Evolutionary conservation across 805 yeast genomes (phyloP).

Genomic region (Wickerhamiella spandovensis): DNA sequence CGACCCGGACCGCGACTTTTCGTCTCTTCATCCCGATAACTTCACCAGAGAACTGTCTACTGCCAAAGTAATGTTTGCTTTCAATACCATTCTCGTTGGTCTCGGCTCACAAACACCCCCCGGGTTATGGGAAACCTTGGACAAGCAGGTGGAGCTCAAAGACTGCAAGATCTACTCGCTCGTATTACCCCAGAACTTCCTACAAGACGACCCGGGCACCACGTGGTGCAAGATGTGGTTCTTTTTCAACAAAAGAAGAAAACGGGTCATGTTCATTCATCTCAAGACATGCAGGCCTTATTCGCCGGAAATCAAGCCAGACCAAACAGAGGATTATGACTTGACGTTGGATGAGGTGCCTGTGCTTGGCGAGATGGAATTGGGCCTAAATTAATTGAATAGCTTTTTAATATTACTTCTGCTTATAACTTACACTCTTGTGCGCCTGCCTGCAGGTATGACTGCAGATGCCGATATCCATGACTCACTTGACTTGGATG

Average conservation of each 20-base stretch:
- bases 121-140: slow-evolving; percentile 82
- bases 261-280: slow-evolving; percentile 79
- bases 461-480: neutral
- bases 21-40: slow-evolving; percentile 68
- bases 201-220: slow-evolving; percentile 41
- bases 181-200: slow-evolving; percentile 40
- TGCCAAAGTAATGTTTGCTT: slow-evolving; percentile 35
- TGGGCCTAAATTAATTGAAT: neutral
- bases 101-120: slow-evolving; percentile 35
- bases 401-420: neutral
- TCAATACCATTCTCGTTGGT: slow-evolving; percentile 65
- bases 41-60: slow-evolving; percentile 39
- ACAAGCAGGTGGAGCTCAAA: slow-evolving; percentile 68
- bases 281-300: slow-evolving; percentile 31
- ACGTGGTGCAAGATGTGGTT: slow-evolving; percentile 81
- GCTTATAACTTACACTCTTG: neutral
- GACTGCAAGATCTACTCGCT: slow-evolving; percentile 29
- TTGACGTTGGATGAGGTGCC: neutral
- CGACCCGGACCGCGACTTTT: slow-evolving; percentile 92
- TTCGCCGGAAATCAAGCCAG: slow-evolving; percentile 24
- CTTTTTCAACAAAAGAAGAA: slow-evolving; percentile 77
- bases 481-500: too few relatives aligned
- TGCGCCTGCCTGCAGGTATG: neutral
- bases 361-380: slow-evolving; percentile 31
- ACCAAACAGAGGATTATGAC: slow-evolving; percentile 8